These are phyloP conservation scores for Puccinia triticina DNA, from an alignment of 1,284 basidiomycete genomes.

Conservation along the genomic window DNA sequence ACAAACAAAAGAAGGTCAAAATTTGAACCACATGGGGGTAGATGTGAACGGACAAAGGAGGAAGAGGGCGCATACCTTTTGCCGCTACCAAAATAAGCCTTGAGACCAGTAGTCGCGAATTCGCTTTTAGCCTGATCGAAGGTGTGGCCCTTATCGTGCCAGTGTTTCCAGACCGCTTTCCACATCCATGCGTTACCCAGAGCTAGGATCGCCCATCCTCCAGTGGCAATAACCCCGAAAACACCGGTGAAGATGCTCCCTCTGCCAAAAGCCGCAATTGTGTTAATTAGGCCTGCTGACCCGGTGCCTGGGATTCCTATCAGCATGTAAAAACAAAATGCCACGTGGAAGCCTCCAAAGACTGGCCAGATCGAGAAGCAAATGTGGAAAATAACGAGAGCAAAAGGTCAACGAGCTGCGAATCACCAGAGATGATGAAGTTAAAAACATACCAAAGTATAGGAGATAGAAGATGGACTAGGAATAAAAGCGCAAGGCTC, in stretches of 20 bases:
- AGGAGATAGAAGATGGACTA: conserved; percentile 49
- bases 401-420: neutral
- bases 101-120: conserved; percentile 42
- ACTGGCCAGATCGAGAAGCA: neutral
- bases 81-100: conserved; percentile 48
- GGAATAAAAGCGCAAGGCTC: neutral
- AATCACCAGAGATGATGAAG: neutral
- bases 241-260: conserved; percentile 71
- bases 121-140: conserved; percentile 45
- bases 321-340: conserved; percentile 53
- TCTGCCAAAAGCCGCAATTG: conserved; percentile 54
- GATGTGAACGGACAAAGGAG: neutral
- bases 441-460: conserved; percentile 44
- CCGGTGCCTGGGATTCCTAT: conserved; percentile 71
- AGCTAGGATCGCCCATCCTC: conserved; percentile 85
- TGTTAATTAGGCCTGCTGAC: conserved; percentile 87
- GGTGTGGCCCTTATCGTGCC: conserved; percentile 50
- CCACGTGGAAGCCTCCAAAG: conserved; percentile 42
- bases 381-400: neutral
- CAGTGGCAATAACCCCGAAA: conserved; percentile 75
- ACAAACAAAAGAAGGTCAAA: neutral
- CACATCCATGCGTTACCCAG: conserved; percentile 78
- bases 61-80: conserved; percentile 12
- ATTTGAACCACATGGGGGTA: neutral
- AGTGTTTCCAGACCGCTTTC: conserved; percentile 51